Evolutionary conservation across 2,329 filamentous ascomycete species (phyloP).

Genomic region (Xylaria hypoxylon): DNA sequence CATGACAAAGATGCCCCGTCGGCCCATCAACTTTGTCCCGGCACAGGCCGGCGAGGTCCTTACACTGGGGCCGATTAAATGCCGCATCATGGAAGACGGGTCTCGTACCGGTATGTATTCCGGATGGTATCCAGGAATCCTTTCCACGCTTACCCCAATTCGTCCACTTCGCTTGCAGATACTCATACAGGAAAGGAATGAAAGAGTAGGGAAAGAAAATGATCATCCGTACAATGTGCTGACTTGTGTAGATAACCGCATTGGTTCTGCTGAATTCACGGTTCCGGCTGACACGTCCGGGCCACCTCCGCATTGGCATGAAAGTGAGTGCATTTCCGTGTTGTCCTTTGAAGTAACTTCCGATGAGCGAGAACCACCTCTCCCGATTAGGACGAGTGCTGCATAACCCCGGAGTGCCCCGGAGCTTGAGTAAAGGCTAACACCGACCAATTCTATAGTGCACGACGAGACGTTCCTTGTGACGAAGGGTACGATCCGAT

Average conservation of each 20-base stretch:
- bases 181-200: background rate
- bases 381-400: background rate
- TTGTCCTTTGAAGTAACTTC: background rate
- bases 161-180: background rate
- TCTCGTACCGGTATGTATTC: conserved; percentile 51
- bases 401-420: background rate
- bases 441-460: conserved; percentile 12
- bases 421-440: conserved; percentile 10
- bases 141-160: conserved; percentile 15
- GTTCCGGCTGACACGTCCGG: conserved; percentile 60
- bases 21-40: conserved; percentile 61
- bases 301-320: conserved; percentile 64
- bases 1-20: conserved; percentile 44
- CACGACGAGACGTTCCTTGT: conserved; percentile 69
- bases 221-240: background rate
- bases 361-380: background rate
- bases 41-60: conserved; percentile 61
- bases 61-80: conserved; percentile 61
- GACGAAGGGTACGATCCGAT: conserved; percentile 63
- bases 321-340: conserved; percentile 49
- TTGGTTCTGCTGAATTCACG: conserved; percentile 57
- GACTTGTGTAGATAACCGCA: conserved; percentile 20
- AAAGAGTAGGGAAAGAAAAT: too few species aligned
- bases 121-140: background rate
- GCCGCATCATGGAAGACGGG: conserved; percentile 51